phyloP scores from a whole-genome alignment of 768 basidiomycete genomes.

The Austroboletus festivus region DNA sequence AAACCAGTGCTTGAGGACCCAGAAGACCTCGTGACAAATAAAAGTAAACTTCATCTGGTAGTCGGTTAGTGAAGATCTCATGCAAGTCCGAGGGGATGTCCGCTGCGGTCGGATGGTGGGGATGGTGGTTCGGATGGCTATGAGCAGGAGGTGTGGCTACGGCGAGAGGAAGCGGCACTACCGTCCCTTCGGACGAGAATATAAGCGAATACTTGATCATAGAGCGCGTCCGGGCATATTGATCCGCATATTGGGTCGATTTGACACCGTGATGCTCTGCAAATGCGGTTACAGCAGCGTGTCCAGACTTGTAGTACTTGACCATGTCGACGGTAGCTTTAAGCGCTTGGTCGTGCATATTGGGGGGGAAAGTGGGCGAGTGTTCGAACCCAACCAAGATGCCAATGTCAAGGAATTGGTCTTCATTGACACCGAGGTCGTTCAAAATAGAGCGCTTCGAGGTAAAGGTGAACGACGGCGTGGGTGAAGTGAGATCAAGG shows the following conservation, averaged over 20 bases:
- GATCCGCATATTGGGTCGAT: conserved; percentile 73
- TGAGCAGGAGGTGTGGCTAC: conserved; percentile 48
- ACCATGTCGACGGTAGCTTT: conserved; percentile 91
- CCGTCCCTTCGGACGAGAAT: conserved; percentile 80
- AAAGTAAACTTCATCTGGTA: conserved; percentile 96
- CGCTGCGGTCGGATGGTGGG: conserved; percentile 70
- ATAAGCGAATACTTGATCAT: conserved; percentile 93
- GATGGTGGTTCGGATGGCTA: conserved; percentile 53
- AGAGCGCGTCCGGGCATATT: conserved; percentile 83
- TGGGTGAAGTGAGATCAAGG: conserved; percentile 67
- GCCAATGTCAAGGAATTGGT: conserved; percentile 93
- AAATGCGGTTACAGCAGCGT: conserved; percentile 72
- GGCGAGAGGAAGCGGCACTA: conserved; percentile 77
- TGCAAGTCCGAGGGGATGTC: conserved; percentile 91
- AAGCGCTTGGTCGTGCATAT: conserved; percentile 73
- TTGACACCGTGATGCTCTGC: conserved; percentile 83
- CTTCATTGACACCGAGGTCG: conserved; percentile 66
- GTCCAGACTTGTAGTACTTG: conserved; percentile 88
- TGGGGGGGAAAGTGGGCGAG: conserved; percentile 78
- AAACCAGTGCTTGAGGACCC: conserved; percentile 87
- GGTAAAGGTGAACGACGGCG: conserved; percentile 77
- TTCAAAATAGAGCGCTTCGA: conserved; percentile 74
- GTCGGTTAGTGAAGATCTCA: conserved; percentile 89
- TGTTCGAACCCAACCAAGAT: conserved; percentile 90
- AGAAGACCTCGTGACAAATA: conserved; percentile 92